Base-by-base conservation (phyloP, 169 alveolate species). In the Eimeria brunetti region DNA sequence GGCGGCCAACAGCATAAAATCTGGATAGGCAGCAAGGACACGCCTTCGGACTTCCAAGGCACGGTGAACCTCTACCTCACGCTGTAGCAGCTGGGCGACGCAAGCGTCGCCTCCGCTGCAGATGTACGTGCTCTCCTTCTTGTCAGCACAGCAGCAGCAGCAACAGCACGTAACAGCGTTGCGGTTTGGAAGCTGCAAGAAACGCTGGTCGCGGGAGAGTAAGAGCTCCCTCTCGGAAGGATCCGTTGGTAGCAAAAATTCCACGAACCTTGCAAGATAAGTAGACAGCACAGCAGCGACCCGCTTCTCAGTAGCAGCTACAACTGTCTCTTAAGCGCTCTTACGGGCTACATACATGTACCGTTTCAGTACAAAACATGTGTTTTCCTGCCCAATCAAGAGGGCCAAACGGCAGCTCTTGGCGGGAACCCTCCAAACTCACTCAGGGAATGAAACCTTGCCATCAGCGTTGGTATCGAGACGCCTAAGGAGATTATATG, bases 1-100 rank as follows among this genome's bases (percentile, higher is more conserved):
- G 46, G 98, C 98, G 88, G 97, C 98, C 58, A 95, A 94, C 41
- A 97, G 89, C 91, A 96, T 97, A 97, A 97, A 97, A 58, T 97
- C 98, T 41, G 95, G 86, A 16, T 83, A 88, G 36, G 90, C 80
- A 33, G 98, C 89, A 36, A 97, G 97, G n/a, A 96, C 88, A 7
- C 89, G 76, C 88, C 96, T 96, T 33, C 94, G 90, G 49, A 91
- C 93, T 90, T 97, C 98, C 49, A 97, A 44, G 16, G 96, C 98
- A 33, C 97, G 90, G 80, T 97, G 84, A 30, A 69, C 96, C 20
- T 84, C 94, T 38, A 94, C 76, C 96, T 93, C 96, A 36, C 62
- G 89, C 89, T 58, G 80, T 58, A 93, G 88, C 67, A 93, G 81
- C 64, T 83, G 89, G 69, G 96, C 96, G 6, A 86, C 83, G 67